phyloP scores from a whole-genome alignment of 257 asterid genomes.

The Orobanche coerulescens region DNA sequence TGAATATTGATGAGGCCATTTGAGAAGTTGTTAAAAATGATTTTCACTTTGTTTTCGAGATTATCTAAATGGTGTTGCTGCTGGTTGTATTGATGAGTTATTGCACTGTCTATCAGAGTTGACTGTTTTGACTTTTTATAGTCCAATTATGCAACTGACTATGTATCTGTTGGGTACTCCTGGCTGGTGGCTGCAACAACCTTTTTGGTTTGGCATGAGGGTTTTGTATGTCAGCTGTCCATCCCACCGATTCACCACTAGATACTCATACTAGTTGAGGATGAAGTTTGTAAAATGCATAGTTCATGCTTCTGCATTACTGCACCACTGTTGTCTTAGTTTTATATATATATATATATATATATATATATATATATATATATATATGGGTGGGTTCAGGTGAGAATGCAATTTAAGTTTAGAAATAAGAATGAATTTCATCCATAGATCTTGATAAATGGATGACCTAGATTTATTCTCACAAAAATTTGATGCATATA shows the following conservation, averaged over 20 bases:
- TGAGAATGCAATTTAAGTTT: too few relatives aligned
- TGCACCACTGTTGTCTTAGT: background rate
- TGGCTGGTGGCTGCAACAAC: background rate
- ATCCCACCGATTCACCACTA: background rate
- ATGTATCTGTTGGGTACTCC: background rate
- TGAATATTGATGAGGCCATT: background rate
- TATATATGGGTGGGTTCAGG: too few relatives aligned
- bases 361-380: too few relatives aligned
- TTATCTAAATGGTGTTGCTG: constrained; percentile 12
- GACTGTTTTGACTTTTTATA: background rate
- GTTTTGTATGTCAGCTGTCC: background rate
- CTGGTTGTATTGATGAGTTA: background rate
- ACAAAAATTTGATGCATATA: too few relatives aligned
- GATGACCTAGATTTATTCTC: too few relatives aligned
- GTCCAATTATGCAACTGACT: too few relatives aligned
- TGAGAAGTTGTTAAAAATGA: background rate
- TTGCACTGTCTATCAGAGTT: background rate
- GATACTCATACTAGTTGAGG: background rate
- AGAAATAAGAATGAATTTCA: too few relatives aligned
- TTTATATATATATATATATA: background rate
- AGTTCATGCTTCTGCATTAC: background rate
- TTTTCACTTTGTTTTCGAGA: background rate
- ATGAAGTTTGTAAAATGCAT: background rate
- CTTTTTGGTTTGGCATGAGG: background rate
- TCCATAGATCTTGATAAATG: too few relatives aligned